phyloP scores from a whole-genome alignment of 2,329 filamentous ascomycete species.

The Epichloe sylvatica region DNA sequence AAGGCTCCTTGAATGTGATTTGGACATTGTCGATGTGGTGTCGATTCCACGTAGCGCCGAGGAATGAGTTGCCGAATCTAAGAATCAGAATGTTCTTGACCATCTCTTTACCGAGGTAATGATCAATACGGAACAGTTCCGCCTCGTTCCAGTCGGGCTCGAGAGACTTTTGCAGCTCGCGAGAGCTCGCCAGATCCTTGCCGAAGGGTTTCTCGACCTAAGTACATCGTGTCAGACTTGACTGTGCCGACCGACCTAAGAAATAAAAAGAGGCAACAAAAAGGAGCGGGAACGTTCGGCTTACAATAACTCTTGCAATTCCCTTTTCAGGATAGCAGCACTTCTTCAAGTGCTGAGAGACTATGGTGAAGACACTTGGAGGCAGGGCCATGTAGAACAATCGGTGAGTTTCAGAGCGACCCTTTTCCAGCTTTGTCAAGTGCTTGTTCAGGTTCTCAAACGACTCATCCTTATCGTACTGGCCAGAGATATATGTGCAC shows the following conservation, averaged over 20 bases:
- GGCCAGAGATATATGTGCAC: constrained; percentile 90
- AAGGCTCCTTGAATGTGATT: constrained; percentile 99
- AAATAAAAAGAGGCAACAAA: constrained; percentile 1
- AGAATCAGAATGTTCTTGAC: constrained; percentile 99
- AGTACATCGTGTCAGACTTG: constrained; percentile 2
- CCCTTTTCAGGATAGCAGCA: constrained; percentile 90
- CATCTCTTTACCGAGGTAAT: constrained; percentile 99
- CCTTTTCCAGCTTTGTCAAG: constrained; percentile 71
- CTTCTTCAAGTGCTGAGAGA: constrained; percentile 92
- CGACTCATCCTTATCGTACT: constrained; percentile 94
- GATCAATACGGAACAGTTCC: constrained; percentile 97
- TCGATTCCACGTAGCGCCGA: constrained; percentile 96
- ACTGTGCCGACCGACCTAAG: background rate
- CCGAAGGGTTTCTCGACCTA: constrained; percentile 99
- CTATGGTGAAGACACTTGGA: constrained; percentile 93
- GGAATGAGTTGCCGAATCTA: constrained; percentile 96
- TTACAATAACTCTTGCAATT: constrained; percentile 84
- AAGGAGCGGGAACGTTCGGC: constrained; percentile 18
- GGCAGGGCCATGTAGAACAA: constrained; percentile 99
- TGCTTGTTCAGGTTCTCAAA: constrained; percentile 78
- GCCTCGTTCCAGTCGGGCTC: constrained; percentile 98
- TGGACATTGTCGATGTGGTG: constrained; percentile 99
- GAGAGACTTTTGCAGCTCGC: constrained; percentile 86
- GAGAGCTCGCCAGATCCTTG: constrained; percentile 87
- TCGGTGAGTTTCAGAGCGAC: constrained; percentile 69